Conservation (phyloP, 202 grass and related monocot genomes). For the Bolboschoenoplectus hybrid region DNA sequence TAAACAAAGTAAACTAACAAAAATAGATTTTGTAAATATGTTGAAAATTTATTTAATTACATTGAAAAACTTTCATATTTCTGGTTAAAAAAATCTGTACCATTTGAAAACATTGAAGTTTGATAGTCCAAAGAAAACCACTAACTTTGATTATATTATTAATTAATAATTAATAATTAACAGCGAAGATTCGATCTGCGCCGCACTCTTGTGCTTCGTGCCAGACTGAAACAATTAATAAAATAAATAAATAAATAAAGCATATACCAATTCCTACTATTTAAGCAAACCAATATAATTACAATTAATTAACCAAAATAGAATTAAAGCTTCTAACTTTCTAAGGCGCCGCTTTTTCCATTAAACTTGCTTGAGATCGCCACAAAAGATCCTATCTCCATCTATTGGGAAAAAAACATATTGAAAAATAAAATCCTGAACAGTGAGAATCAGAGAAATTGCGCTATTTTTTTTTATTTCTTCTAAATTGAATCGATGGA, state of each 20-base stretch:
- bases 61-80: too few species aligned
- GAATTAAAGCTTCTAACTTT: neutral
- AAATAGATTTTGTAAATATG: too few species aligned
- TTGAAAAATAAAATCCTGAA: neutral
- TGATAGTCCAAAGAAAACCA: neutral
- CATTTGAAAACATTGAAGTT: neutral
- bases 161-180: neutral
- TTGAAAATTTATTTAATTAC: too few species aligned
- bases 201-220: conserved; percentile 13
- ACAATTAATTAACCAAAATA: neutral
- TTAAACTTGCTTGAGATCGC: neutral
- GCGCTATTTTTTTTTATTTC: too few species aligned
- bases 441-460: too few species aligned
- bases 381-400: neutral
- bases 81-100: too few species aligned
- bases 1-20: too few species aligned
- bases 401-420: neutral
- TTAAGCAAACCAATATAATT: too few species aligned
- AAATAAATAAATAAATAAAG: neutral
- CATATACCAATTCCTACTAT: neutral
- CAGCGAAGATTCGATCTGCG: neutral
- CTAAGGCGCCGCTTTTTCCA: neutral
- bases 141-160: neutral
- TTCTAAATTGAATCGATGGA: neutral
- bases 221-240: neutral